phyloP scores from a whole-genome alignment of 768 basidiomycete species.

The Ramaria rubella region DNA sequence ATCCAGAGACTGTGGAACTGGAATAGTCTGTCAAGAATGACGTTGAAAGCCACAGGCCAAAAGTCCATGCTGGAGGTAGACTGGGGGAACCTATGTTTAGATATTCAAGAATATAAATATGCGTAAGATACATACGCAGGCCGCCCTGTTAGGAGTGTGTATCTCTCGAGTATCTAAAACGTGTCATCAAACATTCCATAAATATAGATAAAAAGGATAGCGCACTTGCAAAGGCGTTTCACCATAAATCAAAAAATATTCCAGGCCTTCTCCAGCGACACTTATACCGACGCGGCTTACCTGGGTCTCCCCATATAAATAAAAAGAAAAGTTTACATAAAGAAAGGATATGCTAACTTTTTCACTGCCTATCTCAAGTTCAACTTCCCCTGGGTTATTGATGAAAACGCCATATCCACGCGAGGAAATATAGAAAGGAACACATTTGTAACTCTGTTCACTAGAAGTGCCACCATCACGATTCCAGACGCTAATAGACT shows the following conservation, averaged over 20 bases:
- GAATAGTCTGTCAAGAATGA: conserved; percentile 27
- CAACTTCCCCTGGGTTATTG: conserved; percentile 37
- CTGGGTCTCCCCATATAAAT: conserved; percentile 15
- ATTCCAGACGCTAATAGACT: conserved; percentile 24
- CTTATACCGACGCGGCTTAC: conserved; percentile 58
- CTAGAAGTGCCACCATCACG: conserved; percentile 22
- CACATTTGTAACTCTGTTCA: conserved; percentile 9
- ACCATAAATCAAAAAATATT: conserved; percentile 33
- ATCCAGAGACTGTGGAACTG: conserved; percentile 13
- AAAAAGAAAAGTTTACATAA: conserved; percentile 39
- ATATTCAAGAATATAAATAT: too few relatives aligned
- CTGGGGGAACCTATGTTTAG: not conserved
- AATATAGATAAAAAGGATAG: not conserved
- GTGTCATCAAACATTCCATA: not conserved
- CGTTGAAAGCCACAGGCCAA: conserved; percentile 33
- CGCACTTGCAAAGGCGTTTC: conserved; percentile 51
- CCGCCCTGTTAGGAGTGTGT: conserved; percentile 20
- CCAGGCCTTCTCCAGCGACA: conserved; percentile 54
- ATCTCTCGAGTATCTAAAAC: conserved; percentile 24
- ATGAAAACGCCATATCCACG: conserved; percentile 32
- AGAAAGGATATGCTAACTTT: conserved; percentile 13
- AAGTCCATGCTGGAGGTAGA: conserved; percentile 31
- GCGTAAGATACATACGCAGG: conserved; percentile 12
- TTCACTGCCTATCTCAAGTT: conserved; percentile 20
- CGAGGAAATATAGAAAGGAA: conserved; percentile 17